Conservation (phyloP, 2,329 filamentous ascomycete genomes). For the Fusarium palustre region DNA sequence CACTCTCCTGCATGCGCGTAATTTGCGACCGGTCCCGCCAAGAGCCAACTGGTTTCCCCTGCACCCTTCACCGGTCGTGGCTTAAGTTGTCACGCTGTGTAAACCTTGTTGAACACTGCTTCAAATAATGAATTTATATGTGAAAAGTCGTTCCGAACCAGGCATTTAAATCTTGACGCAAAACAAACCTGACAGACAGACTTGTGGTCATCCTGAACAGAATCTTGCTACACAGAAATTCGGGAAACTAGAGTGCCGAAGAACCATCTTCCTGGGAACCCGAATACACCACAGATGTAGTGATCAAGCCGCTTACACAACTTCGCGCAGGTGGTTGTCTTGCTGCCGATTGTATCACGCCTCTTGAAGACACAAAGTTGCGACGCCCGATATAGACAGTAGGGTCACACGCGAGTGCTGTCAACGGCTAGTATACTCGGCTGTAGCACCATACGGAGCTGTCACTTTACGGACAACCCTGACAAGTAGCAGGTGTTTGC, state of each 20-base stretch:
- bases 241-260: constrained; percentile 29
- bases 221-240: constrained; percentile 18
- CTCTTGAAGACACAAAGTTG: constrained; percentile 23
- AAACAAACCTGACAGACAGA: neutral
- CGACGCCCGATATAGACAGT: constrained; percentile 31
- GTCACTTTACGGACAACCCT: constrained; percentile 8
- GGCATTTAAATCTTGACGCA: neutral
- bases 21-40: constrained; percentile 41
- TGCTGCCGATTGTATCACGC: constrained; percentile 38
- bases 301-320: constrained; percentile 43
- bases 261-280: constrained; percentile 39
- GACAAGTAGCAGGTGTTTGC: neutral
- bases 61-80: constrained; percentile 30
- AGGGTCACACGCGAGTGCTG: constrained; percentile 29
- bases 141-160: neutral
- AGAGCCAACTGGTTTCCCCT: constrained; percentile 24
- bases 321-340: constrained; percentile 35
- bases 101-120: constrained; percentile 22
- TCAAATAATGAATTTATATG: constrained; percentile 2
- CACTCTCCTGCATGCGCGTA: constrained; percentile 34
- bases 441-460: constrained; percentile 29
- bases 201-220: neutral
- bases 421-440: constrained; percentile 26
- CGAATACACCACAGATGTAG: constrained; percentile 25
- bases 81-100: constrained; percentile 25